Evolutionary conservation across 2,329 filamentous ascomycete genomes (phyloP), one percentile per base, ranked within the genome.

Genomic region (Pseudopithomyces maydicus): DNA sequence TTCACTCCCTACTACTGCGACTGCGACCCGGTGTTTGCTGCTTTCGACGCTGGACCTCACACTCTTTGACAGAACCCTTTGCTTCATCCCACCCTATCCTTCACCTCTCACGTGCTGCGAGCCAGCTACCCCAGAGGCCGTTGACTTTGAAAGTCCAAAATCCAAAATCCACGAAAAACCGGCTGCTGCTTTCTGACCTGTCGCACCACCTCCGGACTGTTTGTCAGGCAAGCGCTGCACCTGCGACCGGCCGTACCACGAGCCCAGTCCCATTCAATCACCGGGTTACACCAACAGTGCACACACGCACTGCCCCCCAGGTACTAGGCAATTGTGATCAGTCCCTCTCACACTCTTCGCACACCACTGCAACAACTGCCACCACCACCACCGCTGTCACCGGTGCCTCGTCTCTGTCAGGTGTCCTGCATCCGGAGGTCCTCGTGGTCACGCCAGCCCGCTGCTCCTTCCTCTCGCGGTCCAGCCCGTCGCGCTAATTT

Each of bases 1-100:
- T 62, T 58, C 54, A 62, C 67, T 53, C 59, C 65, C 68, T 60
- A 50, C 68, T 63, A 29, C 26, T 5, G n/a, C n/a, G 4, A 29
- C 26, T 29, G 59, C 68, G 65, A 62, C 69, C 69, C 62, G 67
- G 70, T 71, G 73, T 76, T 73, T 74, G 72, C 74, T 77, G 74
- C 64, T 77, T 76, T 75, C 70, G 69, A 71, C 71, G 68, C 70
- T 69, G 64, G 69, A 61, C 54, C 65, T 61, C 55, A 69, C 70
- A 58, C 68, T 76, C 74, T 74, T 77, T 77, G 69, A 72, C 61
- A 74, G 69, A 72, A 65, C 56, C 58, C 54, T 56, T 63, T 66
- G 64, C 57, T 67, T 67, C 59, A 42, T 47, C 50, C 35, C 8
- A 17, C 17, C 22, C 22, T 50, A 15, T 36, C 41, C 51, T 26